A percentile compares a stretch with the other conserved stretches of the same genome.
phyloP scores from a whole-genome alignment of 129 eudicot species.

The Artemisia annua region DNA sequence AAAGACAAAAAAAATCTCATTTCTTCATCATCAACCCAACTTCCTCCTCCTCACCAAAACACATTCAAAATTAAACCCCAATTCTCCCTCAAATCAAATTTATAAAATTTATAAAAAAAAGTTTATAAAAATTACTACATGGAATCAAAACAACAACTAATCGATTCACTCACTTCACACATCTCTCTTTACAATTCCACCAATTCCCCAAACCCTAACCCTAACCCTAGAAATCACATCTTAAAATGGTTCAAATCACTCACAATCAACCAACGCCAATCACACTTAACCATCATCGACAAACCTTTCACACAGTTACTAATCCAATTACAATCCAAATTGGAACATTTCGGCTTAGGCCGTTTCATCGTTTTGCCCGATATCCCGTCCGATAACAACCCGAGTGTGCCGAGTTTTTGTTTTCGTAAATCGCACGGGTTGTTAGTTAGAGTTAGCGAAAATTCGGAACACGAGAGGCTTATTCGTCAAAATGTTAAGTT shows the following conservation, averaged over 20 bases:
- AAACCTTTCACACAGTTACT: constrained; percentile 50
- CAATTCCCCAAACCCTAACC: constrained; percentile 22
- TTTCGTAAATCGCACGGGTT: constrained; percentile 61
- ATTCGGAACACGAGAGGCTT: constrained; percentile 29
- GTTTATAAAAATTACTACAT: constrained; percentile 25
- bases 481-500: constrained; percentile 43
- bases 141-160: constrained; percentile 62
- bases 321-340: constrained; percentile 49
- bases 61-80: constrained; percentile 13
- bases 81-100: constrained; percentile 8
- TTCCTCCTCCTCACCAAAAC: too few relatives aligned
- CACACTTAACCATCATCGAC: constrained; percentile 66
- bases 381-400: constrained; percentile 43
- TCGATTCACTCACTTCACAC: constrained; percentile 80
- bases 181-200: constrained; percentile 66
- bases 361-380: constrained; percentile 71
- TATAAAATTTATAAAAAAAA: constrained; percentile 11
- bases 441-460: constrained; percentile 40
- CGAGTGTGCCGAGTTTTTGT: constrained; percentile 57
- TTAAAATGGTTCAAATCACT: constrained; percentile 82
- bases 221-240: constrained; percentile 44
- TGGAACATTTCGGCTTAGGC: constrained; percentile 40
- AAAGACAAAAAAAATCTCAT: too few relatives aligned
- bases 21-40: too few relatives aligned
- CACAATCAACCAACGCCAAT: constrained; percentile 62